Evolutionary conservation across 2,329 filamentous ascomycete genomes (phyloP), one percentile per base, ranked within the genome.

Genomic region (Graphiopsis chlorocephala): DNA sequence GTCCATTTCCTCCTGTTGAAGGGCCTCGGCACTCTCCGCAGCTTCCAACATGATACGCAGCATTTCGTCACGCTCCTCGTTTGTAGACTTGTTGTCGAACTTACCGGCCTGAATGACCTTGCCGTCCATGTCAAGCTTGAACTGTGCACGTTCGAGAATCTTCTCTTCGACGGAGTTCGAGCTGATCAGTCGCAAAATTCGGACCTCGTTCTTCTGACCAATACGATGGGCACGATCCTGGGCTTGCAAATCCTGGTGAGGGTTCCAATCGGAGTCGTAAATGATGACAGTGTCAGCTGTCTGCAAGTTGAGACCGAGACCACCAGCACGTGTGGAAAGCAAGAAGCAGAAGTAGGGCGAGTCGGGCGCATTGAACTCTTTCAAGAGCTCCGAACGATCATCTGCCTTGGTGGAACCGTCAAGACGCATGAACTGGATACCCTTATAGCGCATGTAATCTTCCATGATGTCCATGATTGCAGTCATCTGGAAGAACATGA

Each of bases 391-490:
- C 1, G 93, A 97, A 70, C 95, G 92, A 79, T 99, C 95, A 74
- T 99, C 95, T 1, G 95, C 93, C 78, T 99, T 99, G 53, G 95
- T 99, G 0, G 93, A 95, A 82, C 95, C 95, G 74, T 99, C 95
- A 66, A 99, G 84, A 76, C 95, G 93, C 70, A 99, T 84, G 76
- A 96, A 99, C 73, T 90, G 85, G 70, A 97, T 84, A 55, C 89
- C 90, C 69, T 92, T 87, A 74, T 92, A 90, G 3, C 94, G 90
- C 68, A 99, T 80, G 77, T 96, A 99, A 77, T 99, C 95, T 73
- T 99, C 95, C 95, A 99, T 98, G 74, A 99, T 99, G 79, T 99
- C 97, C 95, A 99, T 99, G 76, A 99, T 99, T 67, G 96, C 93
- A 4, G 95, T 99, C 95, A 99, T 99, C 78, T 99, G 95, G 85